These are phyloP conservation scores for Jackrogersella multiformis DNA, from an alignment of 495 filamentous ascomycete genomes.

Conservation along the genomic window DNA sequence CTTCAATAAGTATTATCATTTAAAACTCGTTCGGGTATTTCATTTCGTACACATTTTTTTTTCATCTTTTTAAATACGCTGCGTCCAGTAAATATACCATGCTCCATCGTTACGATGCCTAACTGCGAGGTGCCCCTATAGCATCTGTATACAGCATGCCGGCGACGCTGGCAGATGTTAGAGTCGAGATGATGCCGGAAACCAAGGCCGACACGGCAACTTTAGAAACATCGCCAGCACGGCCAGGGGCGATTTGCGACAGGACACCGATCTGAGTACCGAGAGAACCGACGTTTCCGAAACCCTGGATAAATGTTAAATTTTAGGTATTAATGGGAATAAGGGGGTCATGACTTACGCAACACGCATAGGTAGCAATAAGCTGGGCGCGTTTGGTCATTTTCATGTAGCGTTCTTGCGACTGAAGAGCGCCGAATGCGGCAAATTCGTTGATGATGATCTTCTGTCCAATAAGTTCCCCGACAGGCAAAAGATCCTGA, in stretches of 20 bases:
- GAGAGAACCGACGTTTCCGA: conserved; percentile 82
- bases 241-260: conserved; percentile 77
- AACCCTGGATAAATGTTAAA: conserved; percentile 56
- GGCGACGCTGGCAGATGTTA: conserved; percentile 84
- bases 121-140: conserved; percentile 18
- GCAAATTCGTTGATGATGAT: conserved; percentile 80
- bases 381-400: conserved; percentile 75
- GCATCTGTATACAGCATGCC: conserved; percentile 61
- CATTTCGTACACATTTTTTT: neutral
- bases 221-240: conserved; percentile 76
- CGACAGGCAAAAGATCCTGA: conserved; percentile 75
- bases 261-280: conserved; percentile 89
- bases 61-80: neutral
- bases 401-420: conserved; percentile 54
- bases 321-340: conserved; percentile 45
- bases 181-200: conserved; percentile 78
- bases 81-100: neutral
- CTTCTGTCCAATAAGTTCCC: conserved; percentile 82
- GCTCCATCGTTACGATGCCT: neutral
- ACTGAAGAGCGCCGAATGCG: conserved; percentile 66
- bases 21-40: neutral
- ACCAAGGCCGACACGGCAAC: conserved; percentile 82
- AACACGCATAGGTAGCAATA: conserved; percentile 76
- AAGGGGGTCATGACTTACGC: conserved; percentile 55
- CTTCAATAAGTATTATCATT: neutral